Base-by-base conservation (phyloP, 2,329 filamentous ascomycete species). In the Aspergillus unguis region DNA sequence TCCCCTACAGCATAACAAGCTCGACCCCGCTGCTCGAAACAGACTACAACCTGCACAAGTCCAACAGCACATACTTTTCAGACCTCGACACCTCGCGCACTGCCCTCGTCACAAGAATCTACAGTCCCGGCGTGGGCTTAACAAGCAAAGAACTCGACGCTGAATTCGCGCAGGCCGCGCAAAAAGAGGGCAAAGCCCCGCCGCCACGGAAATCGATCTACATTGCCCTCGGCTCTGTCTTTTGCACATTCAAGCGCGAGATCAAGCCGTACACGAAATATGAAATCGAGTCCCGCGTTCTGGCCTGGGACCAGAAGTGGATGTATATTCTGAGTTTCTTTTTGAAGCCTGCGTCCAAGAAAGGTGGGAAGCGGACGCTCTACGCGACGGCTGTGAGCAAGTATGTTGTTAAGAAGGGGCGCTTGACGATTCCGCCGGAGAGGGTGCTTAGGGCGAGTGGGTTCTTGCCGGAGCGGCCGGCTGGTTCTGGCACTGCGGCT, bases 21-120 rank as follows among this genome's bases (percentile, higher is more conserved):
- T 83, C 85, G 65, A 82, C 86, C 10, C 82, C 88, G 1, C 73
- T 88, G 49, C 80, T 88, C 61, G 90, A 95, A 73, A 90, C 86
- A 63, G 92, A 96, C 74, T 90, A 91, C 76, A 92, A 94, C 74
- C 66, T 90, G 40, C 88, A 92, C 79, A 91, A 92, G 69, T 85
- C 85, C 56, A 90, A 91, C 75, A 84, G 82, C 62, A 95, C 91
- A 29, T 95, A 95, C 76, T 95, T 95, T 68, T 78, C 85, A 59
- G 90, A 95, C 71, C 84, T 95, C 59, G 91, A 95, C 71, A 82
- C 92, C 54, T 84, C 87, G 36, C 87, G 94, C 52, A 88, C 88
- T 0, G 88, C 95, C 58, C 82, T 94, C 6, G 84, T 95, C 48
- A 86, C 85, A 44, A 83, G 85, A 59, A 74, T 92, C 2, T 75